phyloP scores from a whole-genome alignment of 2,329 filamentous ascomycete species.

The Diaporthe ampelina region DNA sequence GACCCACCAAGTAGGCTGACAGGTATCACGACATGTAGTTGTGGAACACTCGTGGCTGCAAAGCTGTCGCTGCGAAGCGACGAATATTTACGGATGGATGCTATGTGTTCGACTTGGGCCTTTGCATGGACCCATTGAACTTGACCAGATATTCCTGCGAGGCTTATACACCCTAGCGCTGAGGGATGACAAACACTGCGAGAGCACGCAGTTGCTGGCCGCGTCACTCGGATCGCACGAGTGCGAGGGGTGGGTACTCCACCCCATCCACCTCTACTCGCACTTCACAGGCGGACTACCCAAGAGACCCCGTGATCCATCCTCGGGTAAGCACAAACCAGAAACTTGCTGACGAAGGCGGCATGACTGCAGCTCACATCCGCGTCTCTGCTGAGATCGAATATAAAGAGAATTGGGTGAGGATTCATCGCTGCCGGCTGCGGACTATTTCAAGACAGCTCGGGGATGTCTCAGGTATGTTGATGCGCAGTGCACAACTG shows the following conservation, averaged over 20 bases:
- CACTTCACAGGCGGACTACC: too few species aligned
- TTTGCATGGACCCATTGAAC: constrained; percentile 77
- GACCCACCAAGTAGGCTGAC: constrained; percentile 76
- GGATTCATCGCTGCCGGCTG: too few species aligned
- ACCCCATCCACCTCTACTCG: too few species aligned
- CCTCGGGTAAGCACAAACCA: too few species aligned
- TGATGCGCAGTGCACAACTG: too few species aligned
- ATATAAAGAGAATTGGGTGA: too few species aligned
- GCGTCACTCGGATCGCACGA: neutral
- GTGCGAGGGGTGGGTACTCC: neutral
- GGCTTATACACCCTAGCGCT: neutral
- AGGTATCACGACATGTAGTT: constrained; percentile 80
- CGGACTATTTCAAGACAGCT: too few species aligned
- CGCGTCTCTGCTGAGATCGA: too few species aligned
- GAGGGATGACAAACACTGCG: neutral
- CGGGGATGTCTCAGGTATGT: too few species aligned
- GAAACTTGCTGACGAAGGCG: too few species aligned
- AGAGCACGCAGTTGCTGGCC: neutral
- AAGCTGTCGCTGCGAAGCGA: constrained; percentile 60
- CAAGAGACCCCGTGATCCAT: too few species aligned
- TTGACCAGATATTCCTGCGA: neutral
- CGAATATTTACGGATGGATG: constrained; percentile 59
- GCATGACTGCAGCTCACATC: too few species aligned
- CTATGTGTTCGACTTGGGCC: constrained; percentile 46
- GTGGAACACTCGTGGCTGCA: constrained; percentile 73